A percentile compares a stretch with the other conserved stretches of the same genome.
phyloP scores from a whole-genome alignment of 306 rosid species.

The Malus fusca region DNA sequence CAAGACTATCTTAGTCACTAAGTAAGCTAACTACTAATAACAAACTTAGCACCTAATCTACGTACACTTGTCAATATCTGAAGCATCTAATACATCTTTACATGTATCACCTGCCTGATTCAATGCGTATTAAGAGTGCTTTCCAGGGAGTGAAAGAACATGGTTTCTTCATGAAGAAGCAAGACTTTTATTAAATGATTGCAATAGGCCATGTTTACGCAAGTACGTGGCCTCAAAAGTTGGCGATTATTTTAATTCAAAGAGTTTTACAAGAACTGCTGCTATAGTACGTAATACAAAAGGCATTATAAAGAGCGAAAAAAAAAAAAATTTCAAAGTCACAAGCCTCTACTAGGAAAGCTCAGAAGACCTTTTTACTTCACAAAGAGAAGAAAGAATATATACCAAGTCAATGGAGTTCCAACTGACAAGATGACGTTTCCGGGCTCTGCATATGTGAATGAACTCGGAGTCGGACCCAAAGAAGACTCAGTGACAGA shows the following conservation, averaged over 20 bases:
- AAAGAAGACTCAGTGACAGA: slow-evolving; percentile 15
- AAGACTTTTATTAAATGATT: slow-evolving; percentile 6
- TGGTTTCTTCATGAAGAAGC: slow-evolving; percentile 69
- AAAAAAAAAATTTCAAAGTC: slow-evolving; percentile 7
- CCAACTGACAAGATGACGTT: slow-evolving; percentile 1
- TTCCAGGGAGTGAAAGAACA: slow-evolving; percentile 32
- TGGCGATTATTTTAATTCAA: slow-evolving; percentile 15
- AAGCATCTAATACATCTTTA: too few species aligned
- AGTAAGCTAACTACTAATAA: too few species aligned
- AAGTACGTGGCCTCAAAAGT: neutral
- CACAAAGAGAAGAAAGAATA: slow-evolving; percentile 20
- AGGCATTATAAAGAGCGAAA: slow-evolving; percentile 17
- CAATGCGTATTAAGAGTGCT: slow-evolving; percentile 37
- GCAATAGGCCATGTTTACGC: slow-evolving; percentile 15
- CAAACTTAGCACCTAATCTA: too few species aligned
- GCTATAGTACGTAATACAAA: slow-evolving; percentile 5
- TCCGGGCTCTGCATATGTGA: neutral
- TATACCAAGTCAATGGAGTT: slow-evolving; percentile 5
- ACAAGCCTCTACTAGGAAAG: slow-evolving; percentile 13
- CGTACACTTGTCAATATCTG: too few species aligned
- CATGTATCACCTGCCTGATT: slow-evolving; percentile 55
- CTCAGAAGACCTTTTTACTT: slow-evolving; percentile 2
- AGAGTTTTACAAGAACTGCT: slow-evolving; percentile 6
- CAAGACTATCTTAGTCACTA: too few species aligned
- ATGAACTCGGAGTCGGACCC: too few species aligned